phyloP scores from a whole-genome alignment of 805 yeast species.

The Ogataea ramenticola region DNA sequence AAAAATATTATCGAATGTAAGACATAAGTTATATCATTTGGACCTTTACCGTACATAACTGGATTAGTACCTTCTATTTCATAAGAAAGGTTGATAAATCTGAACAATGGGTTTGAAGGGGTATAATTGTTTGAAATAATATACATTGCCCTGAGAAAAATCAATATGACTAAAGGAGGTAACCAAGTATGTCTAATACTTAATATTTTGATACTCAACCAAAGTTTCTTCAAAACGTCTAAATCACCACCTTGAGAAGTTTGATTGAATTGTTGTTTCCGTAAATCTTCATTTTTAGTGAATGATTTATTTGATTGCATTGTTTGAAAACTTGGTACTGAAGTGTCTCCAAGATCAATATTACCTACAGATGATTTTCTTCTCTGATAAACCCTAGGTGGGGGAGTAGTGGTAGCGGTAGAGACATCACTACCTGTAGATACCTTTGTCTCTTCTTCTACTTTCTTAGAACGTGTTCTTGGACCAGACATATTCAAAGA shows the following conservation, averaged over 20 bases:
- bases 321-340: slow-evolving; percentile 61
- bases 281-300: slow-evolving; percentile 22
- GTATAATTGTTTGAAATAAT: slow-evolving; percentile 52
- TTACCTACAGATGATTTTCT: slow-evolving; percentile 62
- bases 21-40: slow-evolving; percentile 73
- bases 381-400: slow-evolving; percentile 2
- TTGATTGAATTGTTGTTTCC: slow-evolving; percentile 16
- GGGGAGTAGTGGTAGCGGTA: slow-evolving; percentile 4
- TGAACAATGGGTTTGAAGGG: slow-evolving; percentile 51
- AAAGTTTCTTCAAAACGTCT: slow-evolving; percentile 40
- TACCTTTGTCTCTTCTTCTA: slow-evolving; percentile 5
- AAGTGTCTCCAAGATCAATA: slow-evolving; percentile 65
- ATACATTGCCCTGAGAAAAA: slow-evolving; percentile 35
- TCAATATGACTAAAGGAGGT: slow-evolving; percentile 47
- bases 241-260: slow-evolving; percentile 7
- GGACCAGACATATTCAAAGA: slow-evolving; percentile 7
- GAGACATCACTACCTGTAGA: too few species aligned
- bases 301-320: slow-evolving; percentile 43
- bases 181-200: slow-evolving; percentile 65
- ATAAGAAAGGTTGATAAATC: slow-evolving; percentile 62
- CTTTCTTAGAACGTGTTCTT: slow-evolving; percentile 17
- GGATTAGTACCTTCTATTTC: slow-evolving; percentile 51
- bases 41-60: slow-evolving; percentile 74
- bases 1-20: slow-evolving; percentile 76
- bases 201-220: slow-evolving; percentile 53